A percentile compares a stretch with the other conserved stretches of the same genome.
phyloP scores from a whole-genome alignment of 192 early-diverging fungal genomes.

The Irineochytrium annulatum region DNA sequence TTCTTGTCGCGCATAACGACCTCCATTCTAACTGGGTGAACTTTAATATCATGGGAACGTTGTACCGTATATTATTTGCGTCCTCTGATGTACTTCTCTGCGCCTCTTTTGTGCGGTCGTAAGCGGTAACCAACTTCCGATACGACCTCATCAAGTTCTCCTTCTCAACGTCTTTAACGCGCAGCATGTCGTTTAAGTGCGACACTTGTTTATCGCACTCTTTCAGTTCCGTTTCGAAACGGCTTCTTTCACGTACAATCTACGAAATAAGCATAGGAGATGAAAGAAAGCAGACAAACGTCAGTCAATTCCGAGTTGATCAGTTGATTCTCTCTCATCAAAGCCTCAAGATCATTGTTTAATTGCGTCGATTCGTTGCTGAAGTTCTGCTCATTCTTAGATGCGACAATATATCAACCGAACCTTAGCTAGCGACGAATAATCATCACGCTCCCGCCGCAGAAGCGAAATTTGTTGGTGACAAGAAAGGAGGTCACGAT shows the following conservation, averaged over 20 bases:
- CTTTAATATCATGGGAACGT: constrained; percentile 1
- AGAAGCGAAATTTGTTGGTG: too few relatives aligned
- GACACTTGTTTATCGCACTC: constrained; percentile 45
- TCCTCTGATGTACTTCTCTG: constrained; percentile 23
- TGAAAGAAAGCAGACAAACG: neutral
- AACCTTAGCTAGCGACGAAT: too few relatives aligned
- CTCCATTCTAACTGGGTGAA: constrained; percentile 43
- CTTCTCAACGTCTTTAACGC: constrained; percentile 41
- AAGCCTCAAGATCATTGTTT: constrained; percentile 36
- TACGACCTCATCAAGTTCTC: constrained; percentile 44
- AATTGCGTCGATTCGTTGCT: constrained; percentile 19
- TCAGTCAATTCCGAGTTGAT: constrained; percentile 33
- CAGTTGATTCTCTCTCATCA: constrained; percentile 45
- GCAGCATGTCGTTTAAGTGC: constrained; percentile 42
- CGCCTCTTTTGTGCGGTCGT: constrained; percentile 33
- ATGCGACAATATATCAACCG: neutral
- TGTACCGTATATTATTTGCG: constrained; percentile 27
- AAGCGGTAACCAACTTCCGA: constrained; percentile 41
- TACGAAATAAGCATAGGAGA: neutral
- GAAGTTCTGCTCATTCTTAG: neutral
- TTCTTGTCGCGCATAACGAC: constrained; percentile 46
- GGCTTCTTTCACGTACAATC: too few relatives aligned
- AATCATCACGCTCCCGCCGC: too few relatives aligned
- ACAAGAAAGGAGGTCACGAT: too few relatives aligned
- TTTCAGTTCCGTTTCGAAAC: constrained; percentile 27